A percentile compares a stretch with the other conserved stretches of the same genome.
Evolutionary conservation across 2,329 filamentous ascomycete species (phyloP).

Genomic region (Thermoascus crustaceus): DNA sequence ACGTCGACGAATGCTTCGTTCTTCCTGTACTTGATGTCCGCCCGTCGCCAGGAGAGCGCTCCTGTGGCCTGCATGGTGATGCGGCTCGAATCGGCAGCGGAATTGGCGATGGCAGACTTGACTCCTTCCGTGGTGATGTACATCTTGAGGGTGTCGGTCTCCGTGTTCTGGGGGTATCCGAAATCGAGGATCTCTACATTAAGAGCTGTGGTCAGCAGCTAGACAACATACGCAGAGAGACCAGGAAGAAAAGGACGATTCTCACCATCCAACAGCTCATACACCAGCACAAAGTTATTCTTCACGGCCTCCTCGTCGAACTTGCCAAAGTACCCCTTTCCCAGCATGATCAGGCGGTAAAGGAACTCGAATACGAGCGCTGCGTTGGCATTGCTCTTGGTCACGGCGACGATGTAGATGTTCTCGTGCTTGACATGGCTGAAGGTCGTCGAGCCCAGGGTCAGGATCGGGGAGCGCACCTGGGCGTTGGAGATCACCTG

Average conservation of each 20-base stretch:
- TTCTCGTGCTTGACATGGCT: conserved; percentile 99
- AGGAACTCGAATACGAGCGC: conserved; percentile 97
- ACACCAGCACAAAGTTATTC: conserved; percentile 98
- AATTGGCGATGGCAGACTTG: conserved; percentile 66
- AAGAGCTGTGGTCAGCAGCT: conserved; percentile 5
- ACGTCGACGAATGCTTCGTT: conserved; percentile 99
- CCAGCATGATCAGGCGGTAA: conserved; percentile 81
- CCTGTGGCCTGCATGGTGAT: conserved; percentile 99
- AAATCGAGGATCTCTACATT: conserved; percentile 88
- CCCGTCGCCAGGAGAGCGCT: conserved; percentile 90
- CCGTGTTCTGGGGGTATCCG: conserved; percentile 97
- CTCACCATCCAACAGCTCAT: conserved; percentile 85
- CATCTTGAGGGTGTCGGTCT: conserved; percentile 98
- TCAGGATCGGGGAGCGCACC: conserved; percentile 94
- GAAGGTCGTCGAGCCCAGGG: conserved; percentile 94
- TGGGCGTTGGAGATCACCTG: conserved; percentile 98
- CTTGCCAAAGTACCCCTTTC: conserved; percentile 95
- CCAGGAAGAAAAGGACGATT: conserved; percentile 1
- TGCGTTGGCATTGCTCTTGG: conserved; percentile 98
- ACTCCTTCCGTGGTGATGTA: conserved; percentile 99
- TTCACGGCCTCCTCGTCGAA: conserved; percentile 99
- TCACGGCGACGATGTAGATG: conserved; percentile 94
- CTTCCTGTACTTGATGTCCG: conserved; percentile 97
- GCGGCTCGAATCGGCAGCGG: conserved; percentile 77
- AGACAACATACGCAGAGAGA: conserved; percentile 1